Evolutionary conservation across 2,329 filamentous ascomycete genomes (phyloP), one percentile per base, ranked within the genome.

Genomic region (Diplocarpon rosae): DNA sequence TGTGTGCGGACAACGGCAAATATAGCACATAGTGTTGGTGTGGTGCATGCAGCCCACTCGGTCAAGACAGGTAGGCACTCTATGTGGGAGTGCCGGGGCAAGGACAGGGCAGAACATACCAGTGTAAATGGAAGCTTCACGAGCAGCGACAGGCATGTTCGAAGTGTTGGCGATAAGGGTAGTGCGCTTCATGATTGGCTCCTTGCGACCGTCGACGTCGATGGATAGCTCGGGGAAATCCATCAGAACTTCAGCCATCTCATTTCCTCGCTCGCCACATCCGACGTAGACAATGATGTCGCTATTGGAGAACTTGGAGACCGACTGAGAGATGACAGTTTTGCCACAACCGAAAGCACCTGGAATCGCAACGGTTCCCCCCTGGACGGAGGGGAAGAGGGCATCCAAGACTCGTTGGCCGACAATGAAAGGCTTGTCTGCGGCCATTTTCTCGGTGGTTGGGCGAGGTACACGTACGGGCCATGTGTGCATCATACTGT

Each of bases 201-300:
- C 92, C 69, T 90, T 83, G 63, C 90, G 87, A 59, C 92, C 92
- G 35, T 95, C 83, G 57, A 96, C 80, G 14, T 93, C 83, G 62
- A 98, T 98, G 38, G 85, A 85, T 54, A 98, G 85, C 76, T 96
- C 89, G 48, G 92, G 92, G 75, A 98, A 98, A 69, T 98, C 92
- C 85, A 95, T 96, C 76, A 98, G 76, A 57, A 98, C 92, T 76
- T 98, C 92, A 53, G 92, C 92, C 92, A 98, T 98, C 69, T 98
- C 92, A 64, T 98, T 98, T 56, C 92, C 92, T 59, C 92, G 85
- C 70, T 98, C 92, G 58, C 89, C 67, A 62, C 75, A 83, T 48
- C 92, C 92, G 49, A 98, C 92, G 64, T 98, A 98, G 58, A 98
- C 85, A 57, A 98, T 98, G 61, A 96, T 86, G 65, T 98, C 92